Base-by-base conservation (phyloP, 306 rosid species). In the Ochetophila trinervis region DNA sequence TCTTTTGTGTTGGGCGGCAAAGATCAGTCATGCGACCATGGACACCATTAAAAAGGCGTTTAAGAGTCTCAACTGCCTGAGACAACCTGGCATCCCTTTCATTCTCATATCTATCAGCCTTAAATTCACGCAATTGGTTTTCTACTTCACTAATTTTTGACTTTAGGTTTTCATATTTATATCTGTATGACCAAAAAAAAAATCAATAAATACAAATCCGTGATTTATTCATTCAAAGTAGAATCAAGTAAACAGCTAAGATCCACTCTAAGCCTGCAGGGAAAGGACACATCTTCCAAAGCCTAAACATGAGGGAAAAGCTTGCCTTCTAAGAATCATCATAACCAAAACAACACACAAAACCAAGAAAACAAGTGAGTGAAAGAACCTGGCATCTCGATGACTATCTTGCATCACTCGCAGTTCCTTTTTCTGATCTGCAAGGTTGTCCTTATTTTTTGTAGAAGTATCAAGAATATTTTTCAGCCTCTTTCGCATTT, bases 1-100 rank as follows among this genome's bases (percentile, higher is more conserved):
- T 94, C 82, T 90, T 86, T 79, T 88, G 97, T 54, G 95, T 90
- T 76, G 97, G 95, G 82, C 97, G 86, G 71, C 97, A 90, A 78
- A 94, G 99, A 64, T 94, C 96, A 55, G 96, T 94, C 88, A 90
- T 90, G 76, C 99, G 99, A 65, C 99, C 99, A 63, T 94, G 97
- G 57, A 94, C 99, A 78, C 99, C 99, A 35, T 76, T 89, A 82
- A 90, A 94, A 69, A 94, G 86, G 59, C 99, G 95, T 75, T 94
- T 94, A 69, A 94, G 94, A 77, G 89, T 82, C 88, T 91, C 96
- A 32, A 94, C 99, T 64, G 99, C 99, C 84, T 94, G 94, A 80
- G 99, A 94, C 76, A 90, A 74, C 74, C 67, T 86, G 57, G 87
- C 87, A 80, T 90, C 99, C 84, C 99, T 88, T 85, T 94, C 99